phyloP scores from a whole-genome alignment of 768 basidiomycete species.

The Glaciozyma antarctica region DNA sequence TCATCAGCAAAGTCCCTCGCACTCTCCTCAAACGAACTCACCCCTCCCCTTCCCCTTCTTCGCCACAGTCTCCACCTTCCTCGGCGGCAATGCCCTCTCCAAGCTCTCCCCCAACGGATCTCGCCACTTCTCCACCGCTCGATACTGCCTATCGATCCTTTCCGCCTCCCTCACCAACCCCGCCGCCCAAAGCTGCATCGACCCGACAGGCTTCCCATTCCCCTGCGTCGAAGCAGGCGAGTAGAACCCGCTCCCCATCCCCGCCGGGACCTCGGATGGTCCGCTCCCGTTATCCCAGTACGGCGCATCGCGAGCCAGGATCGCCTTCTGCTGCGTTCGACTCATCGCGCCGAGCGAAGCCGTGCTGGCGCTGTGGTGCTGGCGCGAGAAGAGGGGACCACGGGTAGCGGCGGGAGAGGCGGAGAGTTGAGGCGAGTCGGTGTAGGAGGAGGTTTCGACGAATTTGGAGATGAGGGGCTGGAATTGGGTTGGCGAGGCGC shows the following conservation, averaged over 20 bases:
- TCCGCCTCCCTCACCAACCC: constrained; percentile 29
- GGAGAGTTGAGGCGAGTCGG: background rate
- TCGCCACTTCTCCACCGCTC: constrained; percentile 27
- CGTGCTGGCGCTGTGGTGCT: background rate
- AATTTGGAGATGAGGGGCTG: constrained; percentile 26
- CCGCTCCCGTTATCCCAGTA: background rate
- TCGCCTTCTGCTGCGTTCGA: constrained; percentile 30
- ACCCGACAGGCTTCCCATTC: background rate
- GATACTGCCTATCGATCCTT: constrained; percentile 27
- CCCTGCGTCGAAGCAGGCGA: too few relatives aligned
- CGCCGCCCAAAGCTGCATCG: constrained; percentile 29
- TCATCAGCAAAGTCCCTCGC: background rate
- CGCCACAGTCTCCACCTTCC: background rate
- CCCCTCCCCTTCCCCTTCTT: background rate
- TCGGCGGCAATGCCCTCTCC: constrained; percentile 18
- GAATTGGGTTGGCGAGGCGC: constrained; percentile 6
- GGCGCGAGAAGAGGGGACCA: background rate
- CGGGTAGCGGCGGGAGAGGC: background rate
- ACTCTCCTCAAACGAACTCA: background rate
- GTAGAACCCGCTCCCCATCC: background rate
- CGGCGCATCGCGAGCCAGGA: constrained; percentile 27
- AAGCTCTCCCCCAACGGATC: constrained; percentile 29
- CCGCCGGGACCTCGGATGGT: background rate
- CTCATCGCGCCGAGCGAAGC: constrained; percentile 22
- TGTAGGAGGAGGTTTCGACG: constrained; percentile 9